phyloP scores from a whole-genome alignment of 371 early-diverging fungal species.

The Phascolomyces articulosus region DNA sequence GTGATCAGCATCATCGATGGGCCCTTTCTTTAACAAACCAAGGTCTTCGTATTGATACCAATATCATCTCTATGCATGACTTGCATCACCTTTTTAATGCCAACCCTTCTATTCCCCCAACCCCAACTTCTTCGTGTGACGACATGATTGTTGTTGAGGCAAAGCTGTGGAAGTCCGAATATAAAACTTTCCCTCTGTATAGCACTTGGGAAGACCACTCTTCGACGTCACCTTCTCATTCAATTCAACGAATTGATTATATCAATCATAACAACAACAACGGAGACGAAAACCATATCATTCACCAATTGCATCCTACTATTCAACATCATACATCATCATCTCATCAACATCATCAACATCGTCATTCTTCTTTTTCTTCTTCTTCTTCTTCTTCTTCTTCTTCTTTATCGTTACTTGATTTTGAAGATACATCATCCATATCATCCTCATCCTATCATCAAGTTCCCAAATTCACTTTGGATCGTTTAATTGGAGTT shows the following conservation, averaged over 20 bases:
- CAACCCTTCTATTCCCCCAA: background rate
- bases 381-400: background rate
- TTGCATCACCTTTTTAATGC: slow-evolving; percentile 30
- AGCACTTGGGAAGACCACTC: slow-evolving; percentile 35
- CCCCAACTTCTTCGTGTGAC: background rate
- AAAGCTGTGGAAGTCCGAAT: slow-evolving; percentile 25
- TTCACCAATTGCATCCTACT: too few relatives aligned
- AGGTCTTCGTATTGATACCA: slow-evolving; percentile 47
- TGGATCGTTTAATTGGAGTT: slow-evolving; percentile 22
- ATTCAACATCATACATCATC: too few relatives aligned
- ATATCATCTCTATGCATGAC: slow-evolving; percentile 42
- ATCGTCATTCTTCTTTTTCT: background rate
- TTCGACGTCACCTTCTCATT: too few relatives aligned
- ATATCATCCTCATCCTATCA: too few relatives aligned
- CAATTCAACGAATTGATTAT: too few relatives aligned
- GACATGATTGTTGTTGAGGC: background rate
- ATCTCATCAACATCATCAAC: background rate
- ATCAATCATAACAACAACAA: background rate
- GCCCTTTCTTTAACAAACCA: slow-evolving; percentile 39
- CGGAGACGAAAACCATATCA: too few relatives aligned
- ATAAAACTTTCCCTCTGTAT: slow-evolving; percentile 43
- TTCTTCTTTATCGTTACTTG: background rate
- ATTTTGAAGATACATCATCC: background rate
- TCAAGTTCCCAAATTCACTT: background rate
- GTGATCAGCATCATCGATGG: slow-evolving; percentile 22